Base-by-base conservation (phyloP, 129 eudicot genomes). In the Sambucus nigra region DNA sequence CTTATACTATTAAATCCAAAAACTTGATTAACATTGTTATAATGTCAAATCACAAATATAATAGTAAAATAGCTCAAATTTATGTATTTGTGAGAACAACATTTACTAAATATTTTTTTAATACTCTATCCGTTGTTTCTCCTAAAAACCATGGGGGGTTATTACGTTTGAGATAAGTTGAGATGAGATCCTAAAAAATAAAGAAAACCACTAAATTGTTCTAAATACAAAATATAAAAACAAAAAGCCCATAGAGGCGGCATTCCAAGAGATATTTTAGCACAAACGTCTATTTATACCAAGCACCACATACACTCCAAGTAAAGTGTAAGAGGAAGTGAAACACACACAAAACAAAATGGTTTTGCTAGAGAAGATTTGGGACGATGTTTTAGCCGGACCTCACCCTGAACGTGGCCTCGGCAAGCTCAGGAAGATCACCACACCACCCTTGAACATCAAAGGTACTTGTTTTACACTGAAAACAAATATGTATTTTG, bases 331-430 rank as follows among this genome's bases (percentile, higher is more conserved):
- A 2, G 48, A 20, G 22, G 11, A 10, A 57, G 12, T 25, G 42
- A 15, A 7, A 35, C 1, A 35, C 9, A 8, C 5, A 35, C 13
- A 3, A 46, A 31, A 19, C 14, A 63, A 47, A 20, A 79, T 78
- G 83, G 86, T 68, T 46, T 38, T 86, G 65, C 69, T 86, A 13
- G 95, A 86, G 18, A 77, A 87, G 63, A 63, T 87, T 24, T 89
- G 97, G 97, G 97, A 89, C 31, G 97, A 89, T 67, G 83, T 74
- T 18, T 65, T 76, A 1, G 97, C 83, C 50, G 97, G 98, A 56
- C 98, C 98, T 66, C 86, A 67, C 25, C 98, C 95, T 4, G 79
- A 84, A 18, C 76, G 76, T 45, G 93, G 85, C 65, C 89, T 74
- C 24, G 86, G 64, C 70, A 76, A 74, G 38, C 95, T 78, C 65